These are phyloP conservation scores for Sporisorium graminicola DNA, from an alignment of 1,284 basidiomycete genomes.

Conservation along the genomic window DNA sequence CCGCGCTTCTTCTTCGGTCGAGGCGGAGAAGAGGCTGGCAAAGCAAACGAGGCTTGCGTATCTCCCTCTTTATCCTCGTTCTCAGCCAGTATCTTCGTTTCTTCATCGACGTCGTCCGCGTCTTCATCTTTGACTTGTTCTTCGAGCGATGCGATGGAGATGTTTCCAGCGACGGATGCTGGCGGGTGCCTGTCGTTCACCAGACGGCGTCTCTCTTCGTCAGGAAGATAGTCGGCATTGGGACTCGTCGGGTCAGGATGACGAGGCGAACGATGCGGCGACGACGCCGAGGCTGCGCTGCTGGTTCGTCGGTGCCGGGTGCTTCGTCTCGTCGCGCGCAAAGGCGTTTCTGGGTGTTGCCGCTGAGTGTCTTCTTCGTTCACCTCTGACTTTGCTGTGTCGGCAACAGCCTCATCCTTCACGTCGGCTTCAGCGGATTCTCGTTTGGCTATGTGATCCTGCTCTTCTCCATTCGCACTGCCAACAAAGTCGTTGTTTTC, in stretches of 20 bases:
- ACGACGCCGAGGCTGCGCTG: conserved; percentile 28
- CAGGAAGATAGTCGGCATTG: conserved; percentile 45
- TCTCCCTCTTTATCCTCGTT: not conserved
- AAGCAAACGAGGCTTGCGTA: not conserved
- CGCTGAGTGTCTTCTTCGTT: conserved; percentile 1
- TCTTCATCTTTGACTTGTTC: conserved; percentile 14
- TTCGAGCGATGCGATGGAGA: conserved; percentile 41
- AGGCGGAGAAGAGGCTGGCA: not conserved
- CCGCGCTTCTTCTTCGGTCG: conserved; percentile 21
- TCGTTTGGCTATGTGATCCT: not conserved
- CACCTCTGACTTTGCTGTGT: not conserved
- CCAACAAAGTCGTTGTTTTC: not conserved
- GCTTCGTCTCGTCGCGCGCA: conserved; percentile 16
- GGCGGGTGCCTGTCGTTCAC: conserved; percentile 26
- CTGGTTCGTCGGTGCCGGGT: conserved; percentile 17
- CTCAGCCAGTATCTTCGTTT: not conserved
- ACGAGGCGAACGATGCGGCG: conserved; percentile 39
- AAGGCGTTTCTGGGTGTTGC: conserved; percentile 14
- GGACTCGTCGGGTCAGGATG: conserved; percentile 31
- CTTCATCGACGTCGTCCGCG: conserved; percentile 3
- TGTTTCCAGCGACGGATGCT: conserved; percentile 6
- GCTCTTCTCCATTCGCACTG: not conserved
- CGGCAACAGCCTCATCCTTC: not conserved
- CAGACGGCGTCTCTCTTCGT: conserved; percentile 35
- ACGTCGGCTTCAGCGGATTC: conserved; percentile 1